Percentiles rank a stretch among this genome's conserved stretches.
phyloP scores from a whole-genome alignment of 2,329 filamentous ascomycete species.

The Cladosporium sp. region DNA sequence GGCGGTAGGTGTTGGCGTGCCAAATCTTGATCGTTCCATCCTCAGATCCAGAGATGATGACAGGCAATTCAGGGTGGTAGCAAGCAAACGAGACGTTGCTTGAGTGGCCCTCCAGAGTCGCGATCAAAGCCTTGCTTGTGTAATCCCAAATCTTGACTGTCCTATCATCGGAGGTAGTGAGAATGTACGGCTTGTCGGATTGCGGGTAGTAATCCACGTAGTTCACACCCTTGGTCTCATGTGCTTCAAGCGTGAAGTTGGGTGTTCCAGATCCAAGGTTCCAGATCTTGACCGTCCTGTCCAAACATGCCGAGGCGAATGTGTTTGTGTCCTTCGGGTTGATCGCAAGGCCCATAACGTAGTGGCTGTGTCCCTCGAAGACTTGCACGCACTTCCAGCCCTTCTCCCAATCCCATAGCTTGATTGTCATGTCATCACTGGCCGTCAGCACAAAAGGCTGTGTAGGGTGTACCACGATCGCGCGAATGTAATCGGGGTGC shows the following conservation, averaged over 20 bases:
- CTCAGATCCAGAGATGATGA: constrained; percentile 97
- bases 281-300: constrained; percentile 98
- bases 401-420: constrained; percentile 99
- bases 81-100: constrained; percentile 98
- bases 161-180: constrained; percentile 94
- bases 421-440: constrained; percentile 98
- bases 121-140: constrained; percentile 95
- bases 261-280: constrained; percentile 89
- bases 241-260: constrained; percentile 95
- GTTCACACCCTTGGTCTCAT: constrained; percentile 97
- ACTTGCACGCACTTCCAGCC: constrained; percentile 97
- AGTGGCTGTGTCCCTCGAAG: constrained; percentile 94
- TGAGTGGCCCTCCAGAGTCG: constrained; percentile 93
- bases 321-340: constrained; percentile 87
- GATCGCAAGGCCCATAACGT: constrained; percentile 94
- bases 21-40: constrained; percentile 97
- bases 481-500: constrained; percentile 97
- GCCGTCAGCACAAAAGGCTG: constrained; percentile 95
- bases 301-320: constrained; percentile 78
- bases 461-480: constrained; percentile 91
- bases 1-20: constrained; percentile 95
- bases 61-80: constrained; percentile 93
- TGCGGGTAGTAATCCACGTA: constrained; percentile 86
- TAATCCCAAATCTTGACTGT: constrained; percentile 99
- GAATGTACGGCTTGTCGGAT: constrained; percentile 76